Conservation (phyloP, 805 yeast species). For the Yamadazyma endophytica region DNA sequence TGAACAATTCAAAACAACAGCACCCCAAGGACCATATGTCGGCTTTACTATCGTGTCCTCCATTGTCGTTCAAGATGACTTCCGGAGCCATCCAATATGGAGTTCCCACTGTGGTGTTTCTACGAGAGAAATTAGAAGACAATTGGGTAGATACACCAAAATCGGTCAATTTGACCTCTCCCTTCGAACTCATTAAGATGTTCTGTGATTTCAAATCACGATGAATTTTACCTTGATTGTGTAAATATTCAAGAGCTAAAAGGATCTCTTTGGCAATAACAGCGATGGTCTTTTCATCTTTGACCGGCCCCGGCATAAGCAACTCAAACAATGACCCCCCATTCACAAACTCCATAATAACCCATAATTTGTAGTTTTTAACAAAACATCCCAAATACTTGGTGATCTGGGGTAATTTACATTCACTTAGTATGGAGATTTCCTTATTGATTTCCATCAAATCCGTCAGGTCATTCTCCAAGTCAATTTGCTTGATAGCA, state of each 20-base stretch:
- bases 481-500: conserved; percentile 64
- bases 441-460: conserved; percentile 71
- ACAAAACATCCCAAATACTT: conserved; percentile 69
- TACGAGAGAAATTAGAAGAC: conserved; percentile 36
- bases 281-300: conserved; percentile 49
- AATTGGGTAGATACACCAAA: conserved; percentile 44
- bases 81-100: conserved; percentile 69
- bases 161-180: conserved; percentile 41
- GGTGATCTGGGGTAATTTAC: conserved; percentile 60
- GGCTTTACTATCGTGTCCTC: conserved; percentile 54
- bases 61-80: conserved; percentile 52
- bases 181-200: conserved; percentile 30
- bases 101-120: conserved; percentile 50
- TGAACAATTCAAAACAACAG: conserved; percentile 68
- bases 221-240: conserved; percentile 73
- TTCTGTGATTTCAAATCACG: conserved; percentile 42
- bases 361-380: conserved; percentile 68
- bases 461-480: conserved; percentile 62
- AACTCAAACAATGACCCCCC: conserved; percentile 75
- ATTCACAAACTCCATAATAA: conserved; percentile 74
- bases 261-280: conserved; percentile 52
- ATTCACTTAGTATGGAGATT: conserved; percentile 63
- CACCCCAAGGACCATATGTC: conserved; percentile 82
- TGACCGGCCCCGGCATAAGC: conserved; percentile 54
- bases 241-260: conserved; percentile 62